A percentile compares a stretch with the other conserved stretches of the same genome.
phyloP scores from a whole-genome alignment of 73 alveolate species.

The Paramecium sexaurelia region DNA sequence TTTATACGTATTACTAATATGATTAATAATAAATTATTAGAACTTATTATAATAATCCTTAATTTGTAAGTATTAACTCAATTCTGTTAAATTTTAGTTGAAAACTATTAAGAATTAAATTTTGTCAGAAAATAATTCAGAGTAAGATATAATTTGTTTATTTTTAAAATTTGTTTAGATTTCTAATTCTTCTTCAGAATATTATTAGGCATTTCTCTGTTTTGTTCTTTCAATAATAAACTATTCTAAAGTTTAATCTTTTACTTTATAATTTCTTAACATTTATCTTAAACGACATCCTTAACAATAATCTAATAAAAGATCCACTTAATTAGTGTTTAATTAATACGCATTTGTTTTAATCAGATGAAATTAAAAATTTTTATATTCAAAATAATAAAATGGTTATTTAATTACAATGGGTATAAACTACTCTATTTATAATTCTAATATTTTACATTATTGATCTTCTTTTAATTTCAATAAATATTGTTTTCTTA shows the following conservation, averaged over 20 bases:
- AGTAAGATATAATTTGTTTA: background rate
- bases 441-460: background rate
- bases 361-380: background rate
- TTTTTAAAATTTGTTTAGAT: background rate
- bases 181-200: background rate
- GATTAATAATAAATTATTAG: background rate
- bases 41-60: background rate
- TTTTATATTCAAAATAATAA: constrained; percentile 16
- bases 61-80: background rate
- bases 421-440: constrained; percentile 12
- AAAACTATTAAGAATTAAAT: background rate
- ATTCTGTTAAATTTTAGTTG: background rate
- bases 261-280: background rate
- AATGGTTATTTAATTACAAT: constrained; percentile 3
- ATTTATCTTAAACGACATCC: background rate
- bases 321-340: background rate
- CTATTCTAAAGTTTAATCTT: background rate
- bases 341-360: background rate
- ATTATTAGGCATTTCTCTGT: background rate
- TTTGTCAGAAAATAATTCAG: constrained; percentile 5
- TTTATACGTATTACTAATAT: background rate
- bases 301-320: background rate
- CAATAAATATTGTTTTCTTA: background rate
- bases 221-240: background rate
- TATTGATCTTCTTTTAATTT: background rate